Base-by-base conservation (phyloP, 345 rosid species). In the Eucalyptus rudis region DNA sequence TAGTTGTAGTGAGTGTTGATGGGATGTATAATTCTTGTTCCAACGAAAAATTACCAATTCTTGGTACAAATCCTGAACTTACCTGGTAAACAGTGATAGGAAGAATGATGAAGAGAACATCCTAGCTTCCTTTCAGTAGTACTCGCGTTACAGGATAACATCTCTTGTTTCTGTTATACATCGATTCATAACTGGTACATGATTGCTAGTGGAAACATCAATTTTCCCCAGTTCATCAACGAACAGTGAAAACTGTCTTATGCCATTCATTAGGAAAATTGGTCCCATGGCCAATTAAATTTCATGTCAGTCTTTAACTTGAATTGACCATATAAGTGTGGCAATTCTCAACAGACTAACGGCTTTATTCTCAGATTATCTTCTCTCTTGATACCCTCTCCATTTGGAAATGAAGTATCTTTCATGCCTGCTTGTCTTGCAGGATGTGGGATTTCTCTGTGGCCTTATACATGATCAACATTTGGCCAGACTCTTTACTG, bases 401-500 rank as follows among this genome's bases (percentile, higher is more conserved):
- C 81, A 68, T 33, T 68, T 33, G 80, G 44, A 33, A 68, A 33
- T 16, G 44, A 17, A 33, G 20, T 33, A 68, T 33, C 25, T 33
- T 17, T 68, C 80, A 33, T 64, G 49, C 33, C 51, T 44, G 27
- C 83, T 81, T 20, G 83, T 87, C 87, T 86, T 92, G 88, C 96
- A 97, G 99, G 91, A 96, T 96, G 93, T 96, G 99, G 99, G 99
- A 96, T 88, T 97, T 97, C 92, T 94, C 97, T 6, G 99, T 97
- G 27, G 98, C 94, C 91, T 91, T 97, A 87, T 97, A 97, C 92
- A 96, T 97, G 99, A 95, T 97, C 93, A 91, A 91, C 88, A 85
- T 97, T 62, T 97, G 98, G 99, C 98, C 99, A 16, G 93, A 95
- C 88, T 96, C 99, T 90, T 92, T 96, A 83, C 94, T 96, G 89